A percentile compares a stretch with the other conserved stretches of the same genome.
Evolutionary conservation across 371 early-diverging fungal genomes (phyloP).

Genomic region (Mucor racemosus): DNA sequence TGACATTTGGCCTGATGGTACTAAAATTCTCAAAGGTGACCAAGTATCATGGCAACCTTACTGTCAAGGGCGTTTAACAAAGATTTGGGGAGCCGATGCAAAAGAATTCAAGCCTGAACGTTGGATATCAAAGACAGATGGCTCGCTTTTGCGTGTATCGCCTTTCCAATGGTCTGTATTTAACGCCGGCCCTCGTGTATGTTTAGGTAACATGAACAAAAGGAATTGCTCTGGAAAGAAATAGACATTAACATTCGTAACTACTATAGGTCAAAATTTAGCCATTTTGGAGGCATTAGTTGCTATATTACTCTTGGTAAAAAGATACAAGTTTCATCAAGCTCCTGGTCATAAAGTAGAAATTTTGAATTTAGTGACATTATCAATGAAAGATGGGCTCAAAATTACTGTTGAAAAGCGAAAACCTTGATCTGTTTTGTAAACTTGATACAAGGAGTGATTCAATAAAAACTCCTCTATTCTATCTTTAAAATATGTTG

Average conservation of each 20-base stretch:
- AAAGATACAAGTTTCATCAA: conserved; percentile 5
- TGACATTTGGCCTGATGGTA: conserved; percentile 75
- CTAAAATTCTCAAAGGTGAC: conserved; percentile 60
- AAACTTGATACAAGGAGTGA: neutral
- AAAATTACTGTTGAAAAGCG: conserved; percentile 3
- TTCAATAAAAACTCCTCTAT: neutral
- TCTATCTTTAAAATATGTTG: too few relatives aligned
- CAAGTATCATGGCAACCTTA: conserved; percentile 56
- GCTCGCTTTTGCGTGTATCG: conserved; percentile 26
- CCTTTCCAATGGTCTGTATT: conserved; percentile 49
- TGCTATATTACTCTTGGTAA: conserved; percentile 36
- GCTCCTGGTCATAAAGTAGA: conserved; percentile 3
- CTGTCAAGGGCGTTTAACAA: conserved; percentile 58
- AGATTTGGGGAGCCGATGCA: conserved; percentile 67
- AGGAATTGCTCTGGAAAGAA: neutral
- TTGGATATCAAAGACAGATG: conserved; percentile 41
- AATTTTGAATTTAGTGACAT: conserved; percentile 6
- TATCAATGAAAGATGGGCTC: conserved; percentile 15
- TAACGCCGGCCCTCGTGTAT: conserved; percentile 70
- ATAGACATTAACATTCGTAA: neutral
- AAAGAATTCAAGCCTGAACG: conserved; percentile 61
- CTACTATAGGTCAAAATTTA: conserved; percentile 40
- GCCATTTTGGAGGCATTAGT: conserved; percentile 50
- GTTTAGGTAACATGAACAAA: conserved; percentile 51
- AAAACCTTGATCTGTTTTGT: neutral